A percentile compares a stretch with the other conserved stretches of the same genome.
These are phyloP conservation scores for Peziza echinospora DNA, from an alignment of 495 filamentous ascomycete species.

Conservation along the genomic window DNA sequence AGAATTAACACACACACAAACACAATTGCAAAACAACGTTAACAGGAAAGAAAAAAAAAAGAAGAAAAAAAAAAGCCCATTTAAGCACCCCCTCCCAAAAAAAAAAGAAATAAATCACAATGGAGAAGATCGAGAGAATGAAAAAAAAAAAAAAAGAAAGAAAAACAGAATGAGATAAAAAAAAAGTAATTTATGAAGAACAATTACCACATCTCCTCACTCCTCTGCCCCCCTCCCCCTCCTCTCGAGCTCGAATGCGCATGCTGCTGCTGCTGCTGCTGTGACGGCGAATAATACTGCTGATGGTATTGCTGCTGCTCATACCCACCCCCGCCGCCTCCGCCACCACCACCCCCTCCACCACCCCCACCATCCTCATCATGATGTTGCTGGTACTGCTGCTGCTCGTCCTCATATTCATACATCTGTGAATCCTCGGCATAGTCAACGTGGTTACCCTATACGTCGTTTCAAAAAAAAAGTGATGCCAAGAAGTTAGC, in stretches of 20 bases:
- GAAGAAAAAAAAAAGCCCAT: no score
- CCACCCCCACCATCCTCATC: slow-evolving; percentile 5
- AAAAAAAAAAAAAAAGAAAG: no score
- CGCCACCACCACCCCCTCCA: slow-evolving; percentile 11
- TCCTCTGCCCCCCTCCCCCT: slow-evolving; percentile 3
- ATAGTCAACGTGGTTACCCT: not conserved
- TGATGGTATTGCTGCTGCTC: slow-evolving; percentile 21
- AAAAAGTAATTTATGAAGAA: no score
- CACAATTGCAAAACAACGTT: no score
- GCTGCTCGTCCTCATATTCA: not conserved
- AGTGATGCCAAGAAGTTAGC: no score
- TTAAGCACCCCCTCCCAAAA: no score
- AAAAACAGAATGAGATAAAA: no score
- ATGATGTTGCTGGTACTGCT: slow-evolving; percentile 9
- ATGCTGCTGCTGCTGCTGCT: slow-evolving; percentile 32
- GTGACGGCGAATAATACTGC: slow-evolving; percentile 41
- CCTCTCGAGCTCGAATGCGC: slow-evolving; percentile 3
- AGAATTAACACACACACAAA: no score
- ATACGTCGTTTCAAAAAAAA: no score
- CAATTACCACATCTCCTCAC: slow-evolving; percentile 6
- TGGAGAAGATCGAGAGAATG: no score
- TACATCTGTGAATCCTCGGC: not conserved
- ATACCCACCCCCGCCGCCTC: not conserved
- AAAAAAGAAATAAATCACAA: no score
- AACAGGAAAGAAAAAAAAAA: no score